Evolutionary conservation across 2,329 filamentous ascomycete species (phyloP), one percentile per base, ranked within the genome.

Genomic region (Epichloe uncinata): DNA sequence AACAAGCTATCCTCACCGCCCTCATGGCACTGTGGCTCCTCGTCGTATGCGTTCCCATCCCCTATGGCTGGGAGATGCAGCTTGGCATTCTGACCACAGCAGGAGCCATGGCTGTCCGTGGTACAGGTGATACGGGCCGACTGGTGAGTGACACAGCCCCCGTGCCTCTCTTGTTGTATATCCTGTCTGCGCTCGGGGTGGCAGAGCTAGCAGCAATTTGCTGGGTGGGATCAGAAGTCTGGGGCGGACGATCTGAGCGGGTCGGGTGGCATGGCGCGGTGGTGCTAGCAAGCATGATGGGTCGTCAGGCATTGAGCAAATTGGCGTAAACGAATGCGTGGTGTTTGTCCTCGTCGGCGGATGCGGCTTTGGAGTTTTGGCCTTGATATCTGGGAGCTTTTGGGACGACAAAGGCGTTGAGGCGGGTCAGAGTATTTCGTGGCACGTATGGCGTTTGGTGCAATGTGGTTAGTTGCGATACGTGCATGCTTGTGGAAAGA

Each of bases 151-250:
- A 49, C 53, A 18, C 48, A 48, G 12, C 42, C 0, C 0, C 60
- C 0, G 56, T 52, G 6, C 51, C 55, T 7, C 52, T 2, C 60
- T 58, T 4, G 34, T 58, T 4, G 34, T 60, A 3, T 52, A 18
- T 47, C 8, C 22, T 59, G 11, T 62, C 64, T 8, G 56, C 57
- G 3, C 36, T 66, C 20, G 62, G 62, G 8, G 61, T 66, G 0
- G 47, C 56, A 0, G 66, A 68, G 52, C 50, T 68, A 6, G 59
- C 60, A 0, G 59, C 58, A 13, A 50, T 66, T 2, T 68, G 64
- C 51, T 66, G 63, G 63, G 55, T 65, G 4, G 63, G 54, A 1
- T 63, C 60, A 53, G 56, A 63, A 45, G 56, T 61, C 8, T 67
- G 62, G 60, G 57, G 55, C 37, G 56, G 53, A 3, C 54, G 56